Percentiles rank a stretch among this genome's conserved stretches.
Evolutionary conservation across 78 protist genomes (phyloP).

Genomic region (Ministeria vibrans): DNA sequence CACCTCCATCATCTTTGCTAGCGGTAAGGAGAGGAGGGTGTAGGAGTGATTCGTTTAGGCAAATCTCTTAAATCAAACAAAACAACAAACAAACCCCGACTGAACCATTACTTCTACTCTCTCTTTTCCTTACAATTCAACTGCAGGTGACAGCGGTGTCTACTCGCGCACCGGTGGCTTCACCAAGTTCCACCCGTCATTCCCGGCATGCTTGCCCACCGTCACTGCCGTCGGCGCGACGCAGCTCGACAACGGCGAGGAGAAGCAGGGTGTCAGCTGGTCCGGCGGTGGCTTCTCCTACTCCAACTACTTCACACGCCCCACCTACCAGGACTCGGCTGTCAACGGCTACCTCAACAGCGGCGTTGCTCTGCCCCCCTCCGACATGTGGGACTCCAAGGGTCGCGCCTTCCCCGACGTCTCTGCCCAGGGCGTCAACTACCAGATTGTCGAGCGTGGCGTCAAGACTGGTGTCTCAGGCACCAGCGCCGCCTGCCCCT

Average conservation of each 20-base stretch:
- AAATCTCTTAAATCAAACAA: too few species aligned
- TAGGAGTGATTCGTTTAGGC: too few species aligned
- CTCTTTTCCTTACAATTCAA: too few species aligned
- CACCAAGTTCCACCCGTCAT: conserved; percentile 8
- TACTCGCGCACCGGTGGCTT: not conserved
- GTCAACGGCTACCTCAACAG: not conserved
- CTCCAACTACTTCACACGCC: not conserved
- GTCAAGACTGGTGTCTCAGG: not conserved
- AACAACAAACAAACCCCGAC: too few species aligned
- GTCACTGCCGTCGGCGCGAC: conserved; percentile 21
- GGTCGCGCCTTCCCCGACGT: conserved; percentile 47
- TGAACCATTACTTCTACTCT: too few species aligned
- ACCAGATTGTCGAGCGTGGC: not conserved
- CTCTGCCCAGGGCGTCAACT: conserved; percentile 31
- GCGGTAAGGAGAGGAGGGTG: too few species aligned
- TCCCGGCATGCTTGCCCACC: conserved; percentile 14
- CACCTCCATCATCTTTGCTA: conserved; percentile 4
- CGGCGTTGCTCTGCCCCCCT: conserved; percentile 3
- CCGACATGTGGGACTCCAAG: conserved; percentile 6
- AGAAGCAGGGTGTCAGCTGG: not conserved
- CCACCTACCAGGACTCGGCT: conserved; percentile 27
- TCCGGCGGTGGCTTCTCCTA: conserved; percentile 41
- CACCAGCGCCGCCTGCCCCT: conserved; percentile 6
- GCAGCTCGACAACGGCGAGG: conserved; percentile 5
- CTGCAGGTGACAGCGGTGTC: conserved; percentile 37